phyloP scores from a whole-genome alignment of 2,329 filamentous ascomycete species.

The Didymella pinodella region DNA sequence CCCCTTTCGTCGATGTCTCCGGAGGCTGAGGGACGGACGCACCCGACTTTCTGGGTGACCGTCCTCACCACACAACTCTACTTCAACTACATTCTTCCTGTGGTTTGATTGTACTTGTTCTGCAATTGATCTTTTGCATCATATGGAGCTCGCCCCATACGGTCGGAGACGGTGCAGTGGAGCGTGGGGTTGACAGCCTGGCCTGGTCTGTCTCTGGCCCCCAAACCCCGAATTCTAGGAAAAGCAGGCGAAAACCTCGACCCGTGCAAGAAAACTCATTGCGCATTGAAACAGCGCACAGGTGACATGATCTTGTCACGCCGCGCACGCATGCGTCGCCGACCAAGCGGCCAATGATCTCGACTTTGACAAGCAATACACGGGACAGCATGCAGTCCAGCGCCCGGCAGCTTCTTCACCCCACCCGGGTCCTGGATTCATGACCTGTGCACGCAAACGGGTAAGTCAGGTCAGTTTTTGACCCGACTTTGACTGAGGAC shows the following conservation, averaged over 20 bases:
- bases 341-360: conserved; percentile 19
- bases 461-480: conserved; percentile 10
- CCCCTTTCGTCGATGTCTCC: conserved; percentile 22
- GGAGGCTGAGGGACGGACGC: conserved; percentile 24
- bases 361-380: conserved; percentile 13
- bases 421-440: conserved; percentile 13
- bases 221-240: conserved; percentile 11
- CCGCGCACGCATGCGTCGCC: conserved; percentile 6
- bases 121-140: background rate
- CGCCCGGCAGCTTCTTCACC: conserved; percentile 18
- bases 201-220: conserved; percentile 4
- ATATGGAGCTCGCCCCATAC: background rate
- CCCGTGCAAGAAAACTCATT: background rate
- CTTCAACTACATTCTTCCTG: conserved; percentile 19
- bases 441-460: conserved; percentile 17
- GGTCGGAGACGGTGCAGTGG: conserved; percentile 10
- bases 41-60: conserved; percentile 26
- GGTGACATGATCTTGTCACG: conserved; percentile 8
- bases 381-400: conserved; percentile 20
- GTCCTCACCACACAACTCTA: conserved; percentile 19
- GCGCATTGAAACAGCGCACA: conserved; percentile 10
- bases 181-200: background rate
- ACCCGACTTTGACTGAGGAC: conserved; percentile 20
- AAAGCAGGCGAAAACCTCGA: conserved; percentile 15
- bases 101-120: background rate